Base-by-base conservation (phyloP, 306 rosid species). In the Bauhinia variegata region DNA sequence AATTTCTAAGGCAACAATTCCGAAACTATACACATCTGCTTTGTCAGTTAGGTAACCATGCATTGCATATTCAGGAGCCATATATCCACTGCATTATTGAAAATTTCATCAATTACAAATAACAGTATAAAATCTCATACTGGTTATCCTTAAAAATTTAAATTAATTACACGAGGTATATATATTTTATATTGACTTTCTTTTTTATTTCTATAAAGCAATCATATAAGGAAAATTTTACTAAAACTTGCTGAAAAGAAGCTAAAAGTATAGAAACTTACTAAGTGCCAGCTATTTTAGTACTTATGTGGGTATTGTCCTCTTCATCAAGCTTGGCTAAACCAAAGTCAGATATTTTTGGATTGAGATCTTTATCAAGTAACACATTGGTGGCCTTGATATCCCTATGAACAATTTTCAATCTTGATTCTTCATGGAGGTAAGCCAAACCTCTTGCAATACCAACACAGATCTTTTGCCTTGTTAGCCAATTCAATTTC, bases 11-110 rank as follows among this genome's bases (percentile, higher is more conserved):
- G 84, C 83, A 17, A 92, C 83, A 33, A 92, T 63, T 3, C 96
- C 96, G 38, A 85, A 91, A 69, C 97, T 91, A 60, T 91, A 89
- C 1, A 89, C 92, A 59, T 91, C 97, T 56, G 83, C 91, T 70
- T 89, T 91, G 48, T 91, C 89, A 0, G 83, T 86, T 28, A 91
- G 75, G 73, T 91, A 74, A 50, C 96, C 93, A 4, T 80, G 78
- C 96, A 88, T 82, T 7, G 92, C 85, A 55, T 86, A 89, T 65
- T 83, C 87, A 2, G 84, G 86, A 23, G 91, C 79, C 76, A 83
- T 80, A 55, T 87, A 84, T 60, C 84, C 87, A 16, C 88, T 81
- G 60, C 41, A 54, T 36, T 28, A 57, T 39, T 60, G 16, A 53
- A 14, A 49, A 18, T 30, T n/a, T 58, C 5, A 1, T 12, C n/a